These are phyloP conservation scores for Plantago elongata DNA, from an alignment of 257 asterid genomes.

Conservation along the genomic window DNA sequence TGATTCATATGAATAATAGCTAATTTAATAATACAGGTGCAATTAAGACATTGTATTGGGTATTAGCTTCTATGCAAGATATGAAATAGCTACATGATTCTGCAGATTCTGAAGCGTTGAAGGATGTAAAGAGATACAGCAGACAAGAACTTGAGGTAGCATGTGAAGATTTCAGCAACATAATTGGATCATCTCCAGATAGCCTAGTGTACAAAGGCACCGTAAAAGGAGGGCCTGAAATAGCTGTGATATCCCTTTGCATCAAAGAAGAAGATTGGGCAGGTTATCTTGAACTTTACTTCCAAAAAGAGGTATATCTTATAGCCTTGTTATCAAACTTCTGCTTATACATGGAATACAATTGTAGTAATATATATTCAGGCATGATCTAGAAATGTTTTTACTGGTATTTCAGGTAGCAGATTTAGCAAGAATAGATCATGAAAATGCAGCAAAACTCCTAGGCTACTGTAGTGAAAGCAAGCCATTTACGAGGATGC, in stretches of 20 bases:
- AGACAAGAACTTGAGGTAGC: conserved; percentile 82
- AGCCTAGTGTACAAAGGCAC: conserved; percentile 83
- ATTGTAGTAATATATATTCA: neutral
- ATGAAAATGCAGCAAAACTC: conserved; percentile 74
- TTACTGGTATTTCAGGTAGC: conserved; percentile 51
- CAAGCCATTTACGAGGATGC: conserved; percentile 75
- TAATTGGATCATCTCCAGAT: conserved; percentile 57
- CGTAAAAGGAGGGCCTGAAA: conserved; percentile 72
- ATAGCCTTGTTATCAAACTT: neutral
- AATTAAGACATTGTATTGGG: no score
- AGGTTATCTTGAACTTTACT: conserved; percentile 74
- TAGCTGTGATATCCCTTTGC: conserved; percentile 73
- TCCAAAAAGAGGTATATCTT: conserved; percentile 65
- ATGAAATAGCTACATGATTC: neutral
- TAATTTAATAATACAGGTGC: no score
- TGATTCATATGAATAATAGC: no score
- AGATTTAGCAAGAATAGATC: conserved; percentile 69
- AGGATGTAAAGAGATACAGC: conserved; percentile 57
- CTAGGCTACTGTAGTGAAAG: conserved; percentile 77
- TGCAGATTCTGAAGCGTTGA: conserved; percentile 72
- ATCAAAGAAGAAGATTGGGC: conserved; percentile 73
- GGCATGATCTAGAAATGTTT: conserved; percentile 8
- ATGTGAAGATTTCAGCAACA: conserved; percentile 96
- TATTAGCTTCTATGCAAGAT: no score
- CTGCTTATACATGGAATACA: conserved; percentile 4